Base-by-base conservation (phyloP, 352 stramenopile species). In the Phytopythium helicoides region DNA sequence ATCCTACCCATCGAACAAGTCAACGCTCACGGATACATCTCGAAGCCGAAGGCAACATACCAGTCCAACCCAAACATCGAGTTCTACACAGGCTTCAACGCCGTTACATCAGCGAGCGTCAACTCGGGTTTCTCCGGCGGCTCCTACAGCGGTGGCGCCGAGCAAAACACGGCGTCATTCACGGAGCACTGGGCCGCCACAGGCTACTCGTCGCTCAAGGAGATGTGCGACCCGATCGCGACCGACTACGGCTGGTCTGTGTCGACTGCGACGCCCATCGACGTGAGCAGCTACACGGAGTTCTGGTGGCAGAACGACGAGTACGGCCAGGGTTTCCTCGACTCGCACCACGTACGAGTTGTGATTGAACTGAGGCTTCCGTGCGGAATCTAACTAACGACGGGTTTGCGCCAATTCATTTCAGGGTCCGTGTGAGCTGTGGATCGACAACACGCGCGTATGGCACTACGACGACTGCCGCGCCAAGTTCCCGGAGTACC, bases 361-460 rank as follows among this genome's bases (percentile, higher is more conserved):
- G n/a, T n/a, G n/a, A n/a, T n/a, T n/a, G n/a, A n/a, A n/a, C n/a
- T n/a, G n/a, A n/a, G n/a, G n/a, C n/a, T n/a, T n/a, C n/a, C n/a
- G n/a, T n/a, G n/a, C n/a, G n/a, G n/a, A n/a, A n/a, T n/a, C n/a
- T n/a, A n/a, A n/a, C n/a, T n/a, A n/a, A n/a, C n/a, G n/a, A n/a
- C n/a, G n/a, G n/a, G 0, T 46, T 14, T n/a, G n/a, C n/a, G n/a
- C n/a, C n/a, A 19, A 18, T 11, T 4, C 45, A 15, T 11, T 47
- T 22, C 38, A 72, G 64, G 68, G 73, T 4, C 71, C 73, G 16
- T 84, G 73, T 19, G 73, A 84, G 58, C 60, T 54, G 12, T 84
- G 68, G 70, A 78, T 85, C 44, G 71, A 76, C 50, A 33, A 66
- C 28, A 81, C 44, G 12, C 59, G 45, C 21, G 65, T 82, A 60